Conservation (phyloP, 163 green algal genomes). For the Volvox carteri region DNA sequence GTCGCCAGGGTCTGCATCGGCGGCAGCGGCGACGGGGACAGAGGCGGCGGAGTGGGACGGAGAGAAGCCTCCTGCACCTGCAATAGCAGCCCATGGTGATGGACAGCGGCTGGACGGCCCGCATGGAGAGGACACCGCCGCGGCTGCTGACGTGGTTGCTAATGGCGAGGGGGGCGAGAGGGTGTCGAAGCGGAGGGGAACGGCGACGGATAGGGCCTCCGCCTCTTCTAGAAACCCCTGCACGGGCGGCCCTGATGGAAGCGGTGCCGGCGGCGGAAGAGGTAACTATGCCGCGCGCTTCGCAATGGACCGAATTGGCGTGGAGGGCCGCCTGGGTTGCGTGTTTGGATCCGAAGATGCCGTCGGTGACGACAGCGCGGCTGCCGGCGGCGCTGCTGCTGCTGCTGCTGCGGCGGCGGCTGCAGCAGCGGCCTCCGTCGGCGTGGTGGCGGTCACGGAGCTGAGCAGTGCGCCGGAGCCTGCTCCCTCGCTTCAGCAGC, state of each 20-base stretch:
- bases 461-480: slow-evolving; percentile 6
- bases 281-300: slow-evolving; percentile 20
- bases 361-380: background rate
- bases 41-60: background rate
- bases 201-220: background rate
- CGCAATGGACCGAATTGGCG: slow-evolving; percentile 20
- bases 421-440: background rate
- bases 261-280: too few species aligned
- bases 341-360: background rate
- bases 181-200: background rate
- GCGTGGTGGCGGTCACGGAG: slow-evolving; percentile 15
- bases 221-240: too few species aligned
- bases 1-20: background rate
- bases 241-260: too few species aligned
- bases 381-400: background rate
- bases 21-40: background rate
- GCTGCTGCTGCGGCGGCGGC: too few species aligned
- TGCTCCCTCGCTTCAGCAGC: slow-evolving; percentile 23
- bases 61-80: too few species aligned
- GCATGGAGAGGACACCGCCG: too few species aligned
- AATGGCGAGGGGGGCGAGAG: too few species aligned
- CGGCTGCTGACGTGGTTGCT: too few species aligned
- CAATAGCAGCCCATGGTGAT: too few species aligned
- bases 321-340: slow-evolving; percentile 21
- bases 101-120: too few species aligned